Base-by-base conservation (phyloP, 2,329 filamentous ascomycete genomes). In the Penicillium sp. region DNA sequence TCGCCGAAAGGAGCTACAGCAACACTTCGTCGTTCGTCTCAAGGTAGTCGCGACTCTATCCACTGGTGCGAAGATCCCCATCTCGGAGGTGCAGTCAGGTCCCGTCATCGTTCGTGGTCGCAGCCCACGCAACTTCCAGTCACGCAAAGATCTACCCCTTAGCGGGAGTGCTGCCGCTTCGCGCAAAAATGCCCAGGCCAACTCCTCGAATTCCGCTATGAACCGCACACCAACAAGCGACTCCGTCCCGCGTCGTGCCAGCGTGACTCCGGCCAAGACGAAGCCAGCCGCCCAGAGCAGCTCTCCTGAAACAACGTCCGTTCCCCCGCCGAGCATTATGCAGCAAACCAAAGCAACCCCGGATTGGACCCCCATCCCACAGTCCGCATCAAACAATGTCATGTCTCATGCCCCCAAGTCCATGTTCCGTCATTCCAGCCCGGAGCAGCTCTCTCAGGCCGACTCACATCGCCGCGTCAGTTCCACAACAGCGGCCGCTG, bases 91-190 rank as follows among this genome's bases (percentile, higher is more conserved):
- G 16, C 87, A 87, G 31, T 97, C 93, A 0, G 89, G 91, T 1
- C 91, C 93, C 2, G 93, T 97, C 65, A 95, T 97, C 53, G 93
- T 97, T 31, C 88, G 93, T 60, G 93, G 93, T 36, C 85, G 93
- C 67, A 97, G 92, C 74, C 93, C 93, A 4, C 84, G 93, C 38
- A 97, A 97, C 75, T 97, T 97, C 74, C 92, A 96, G 74, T 89
- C 92, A 10, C 84, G 93, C 51, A 97, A 96, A 74, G 93, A 97
- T 73, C 89, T 96, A 59, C 92, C 93, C 2, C 82, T 97, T 46
- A 84, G 91, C 53, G 90, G 90, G 16, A 91, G 89, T 63, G 88
- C 88, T 23, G 87, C 87, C 27, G 90, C 90, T 29, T 83, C 88
- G n/a, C 86, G 91, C 40, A 92, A 94, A 71, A 87, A 86, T 36